A percentile compares a stretch with the other conserved stretches of the same genome.
phyloP scores from a whole-genome alignment of 78 protist species.

The Dictyostelium capitatum region DNA sequence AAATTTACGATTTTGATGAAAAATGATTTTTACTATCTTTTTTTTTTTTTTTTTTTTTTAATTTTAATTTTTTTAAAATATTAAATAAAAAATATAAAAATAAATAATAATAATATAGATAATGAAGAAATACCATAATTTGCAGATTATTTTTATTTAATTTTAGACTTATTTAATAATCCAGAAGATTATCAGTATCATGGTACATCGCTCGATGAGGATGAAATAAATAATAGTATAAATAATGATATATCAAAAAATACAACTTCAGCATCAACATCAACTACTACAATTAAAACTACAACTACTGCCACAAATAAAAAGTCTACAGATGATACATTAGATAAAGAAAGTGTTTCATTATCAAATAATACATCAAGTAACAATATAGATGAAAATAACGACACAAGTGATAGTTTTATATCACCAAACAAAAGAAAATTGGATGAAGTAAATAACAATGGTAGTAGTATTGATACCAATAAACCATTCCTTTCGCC shows the following conservation, averaged over 20 bases:
- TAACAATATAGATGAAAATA: neutral
- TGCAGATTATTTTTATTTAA: neutral
- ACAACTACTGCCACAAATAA: too few species aligned
- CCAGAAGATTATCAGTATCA: neutral
- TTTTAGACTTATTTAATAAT: neutral
- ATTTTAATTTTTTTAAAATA: too few species aligned
- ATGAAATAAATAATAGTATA: neutral
- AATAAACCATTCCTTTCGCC: too few species aligned
- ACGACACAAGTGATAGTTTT: neutral
- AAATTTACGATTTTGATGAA: too few species aligned
- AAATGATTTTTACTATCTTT: too few species aligned
- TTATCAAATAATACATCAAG: neutral
- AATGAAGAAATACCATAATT: neutral
- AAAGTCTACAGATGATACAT: neutral
- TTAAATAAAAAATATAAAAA: too few species aligned
- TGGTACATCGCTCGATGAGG: neutral
- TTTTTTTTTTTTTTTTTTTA: too few species aligned
- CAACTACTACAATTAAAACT: neutral
- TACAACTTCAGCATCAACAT: neutral
- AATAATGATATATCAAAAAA: neutral
- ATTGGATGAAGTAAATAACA: neutral
- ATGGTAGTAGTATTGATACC: too few species aligned
- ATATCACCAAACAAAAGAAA: neutral
- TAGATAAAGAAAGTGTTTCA: slow-evolving; percentile 20
- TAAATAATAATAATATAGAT: neutral